phyloP scores from a whole-genome alignment of 805 yeast species.

The Pichia gijzeniarum region DNA sequence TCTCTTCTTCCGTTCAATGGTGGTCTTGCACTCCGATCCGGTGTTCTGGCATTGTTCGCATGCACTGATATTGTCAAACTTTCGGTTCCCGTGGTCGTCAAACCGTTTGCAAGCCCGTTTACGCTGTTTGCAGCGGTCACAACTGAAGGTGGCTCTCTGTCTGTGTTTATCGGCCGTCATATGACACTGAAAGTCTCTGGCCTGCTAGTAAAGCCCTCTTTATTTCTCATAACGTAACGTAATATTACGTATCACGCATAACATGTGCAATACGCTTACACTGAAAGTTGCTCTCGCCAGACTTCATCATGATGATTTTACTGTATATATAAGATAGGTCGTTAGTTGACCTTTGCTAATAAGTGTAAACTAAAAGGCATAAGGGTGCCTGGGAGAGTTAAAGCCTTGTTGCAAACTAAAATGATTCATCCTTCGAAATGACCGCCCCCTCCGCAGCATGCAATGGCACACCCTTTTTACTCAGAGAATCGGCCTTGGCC shows the following conservation, averaged over 20 bases:
- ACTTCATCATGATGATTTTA: too few species aligned
- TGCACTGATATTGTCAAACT: constrained; percentile 23
- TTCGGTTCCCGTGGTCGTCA: constrained; percentile 13
- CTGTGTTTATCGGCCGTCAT: neutral
- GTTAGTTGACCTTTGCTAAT: too few species aligned
- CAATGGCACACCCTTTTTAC: constrained; percentile 5
- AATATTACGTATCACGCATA: too few species aligned
- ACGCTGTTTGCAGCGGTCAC: constrained; percentile 33
- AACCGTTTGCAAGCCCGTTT: constrained; percentile 31
- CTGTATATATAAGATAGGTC: too few species aligned
- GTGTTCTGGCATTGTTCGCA: constrained; percentile 26
- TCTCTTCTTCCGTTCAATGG: constrained; percentile 28
- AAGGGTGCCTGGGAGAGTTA: too few species aligned
- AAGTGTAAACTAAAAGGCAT: too few species aligned
- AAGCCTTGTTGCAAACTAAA: too few species aligned
- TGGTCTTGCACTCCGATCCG: constrained; percentile 26
- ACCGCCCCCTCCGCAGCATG: constrained; percentile 11
- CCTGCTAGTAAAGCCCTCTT: too few species aligned
- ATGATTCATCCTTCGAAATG: constrained; percentile 20
- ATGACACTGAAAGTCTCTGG: too few species aligned
- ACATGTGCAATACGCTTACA: too few species aligned
- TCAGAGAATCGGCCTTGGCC: constrained; percentile 19
- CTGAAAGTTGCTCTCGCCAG: too few species aligned
- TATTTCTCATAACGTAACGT: too few species aligned
- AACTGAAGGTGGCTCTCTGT: constrained; percentile 29